Evolutionary conservation across 1,284 basidiomycete species (phyloP), one percentile per base, ranked within the genome.

Genomic region (Pseudozyma sp.): DNA sequence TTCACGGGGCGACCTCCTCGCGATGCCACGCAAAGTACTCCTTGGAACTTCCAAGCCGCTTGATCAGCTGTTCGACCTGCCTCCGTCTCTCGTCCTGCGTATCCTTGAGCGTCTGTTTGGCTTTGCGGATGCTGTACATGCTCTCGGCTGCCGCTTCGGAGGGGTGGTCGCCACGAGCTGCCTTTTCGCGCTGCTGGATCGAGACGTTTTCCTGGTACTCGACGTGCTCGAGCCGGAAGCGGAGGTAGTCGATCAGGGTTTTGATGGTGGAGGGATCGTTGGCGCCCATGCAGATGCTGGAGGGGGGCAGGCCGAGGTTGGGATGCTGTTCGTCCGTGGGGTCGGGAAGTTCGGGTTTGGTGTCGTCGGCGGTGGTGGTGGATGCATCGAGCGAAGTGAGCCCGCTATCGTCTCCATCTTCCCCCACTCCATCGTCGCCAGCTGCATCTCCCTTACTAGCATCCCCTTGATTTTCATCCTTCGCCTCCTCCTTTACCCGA

Each of bases 1-100:
- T 16, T 60, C 52, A 63, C 1, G 69, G 64, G 5, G 64, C 51
- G 39, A 70, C 30, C 63, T 75, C 72, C 30, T 65, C 61, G 31
- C 72, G 62, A 40, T 75, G 72, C 72, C 72, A 75, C 8, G 67
- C 72, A 63, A 75, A 78, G 55, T 78, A 78, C 52, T 73, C 62
- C 13, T 68, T 73, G 16, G 59, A 51, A 46, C 54, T 69, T 48
- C 44, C 50, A 24, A 78, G 46, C 9, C 59, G 49, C 52, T 74
- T 62, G 17, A 56, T 11, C 24, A 78, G 67, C 48, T 52, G 51
- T 35, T 70, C 48, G 34, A 74, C 55, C 47, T 64, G 58, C 43
- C 49, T 65, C 31, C 60, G 61, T 51, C 70, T 52, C 40, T 60
- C 56, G 53, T 69, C 74, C 49, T 77, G 74, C 52, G 43, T 53